Evolutionary conservation across 805 yeast genomes (phyloP), one percentile per base, ranked within the genome.

Genomic region (Lipomyces sp.): DNA sequence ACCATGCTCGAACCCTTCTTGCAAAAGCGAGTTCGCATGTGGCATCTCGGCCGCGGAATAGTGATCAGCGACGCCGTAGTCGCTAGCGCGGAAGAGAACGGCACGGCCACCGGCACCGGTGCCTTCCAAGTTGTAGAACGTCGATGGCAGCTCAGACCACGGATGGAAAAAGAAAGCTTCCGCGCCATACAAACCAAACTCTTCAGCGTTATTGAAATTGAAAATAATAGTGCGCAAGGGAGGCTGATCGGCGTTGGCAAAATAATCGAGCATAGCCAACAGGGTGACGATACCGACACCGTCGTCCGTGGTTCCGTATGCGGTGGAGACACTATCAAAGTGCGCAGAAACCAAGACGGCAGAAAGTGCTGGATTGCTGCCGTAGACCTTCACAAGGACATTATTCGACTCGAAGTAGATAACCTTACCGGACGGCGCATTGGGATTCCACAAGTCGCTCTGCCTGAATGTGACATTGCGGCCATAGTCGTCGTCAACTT

Each of bases 81-180:
- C 64, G 2, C 63, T 46, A 10, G 90, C 82, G 65, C 97, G 77
- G 67, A 90, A 88, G 32, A 90, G 70, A 14, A 86, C 74, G 0
- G 96, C 87, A 57, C 84, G 80, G 3, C 95, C 91, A 22, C 96
- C 96, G 1, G 93, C 84, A 2, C 97, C 97, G 0, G 96, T 86
- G 19, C 97, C 97, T 71, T 90, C 97, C 54, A 90, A 70, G 65
- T 90, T 90, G 59, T 90, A 74, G 51, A 90, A 84, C 61, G 78
- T 83, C 16, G 59, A 43, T 8, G 84, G 81, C 14, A 77, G 67
- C 40, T 74, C 68, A 18, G 80, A 74, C 95, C 95, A 87, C 18
- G 84, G 82, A 65, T 89, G 95, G 29, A 75, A 66, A 50, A 86
- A 70, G 62, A 88, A 89, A 0, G 85, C 77, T 39, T 76, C 75